Evolutionary conservation across 2,329 filamentous ascomycete species (phyloP), one percentile per base, ranked within the genome.

Genomic region (Aspergillus nomiae): DNA sequence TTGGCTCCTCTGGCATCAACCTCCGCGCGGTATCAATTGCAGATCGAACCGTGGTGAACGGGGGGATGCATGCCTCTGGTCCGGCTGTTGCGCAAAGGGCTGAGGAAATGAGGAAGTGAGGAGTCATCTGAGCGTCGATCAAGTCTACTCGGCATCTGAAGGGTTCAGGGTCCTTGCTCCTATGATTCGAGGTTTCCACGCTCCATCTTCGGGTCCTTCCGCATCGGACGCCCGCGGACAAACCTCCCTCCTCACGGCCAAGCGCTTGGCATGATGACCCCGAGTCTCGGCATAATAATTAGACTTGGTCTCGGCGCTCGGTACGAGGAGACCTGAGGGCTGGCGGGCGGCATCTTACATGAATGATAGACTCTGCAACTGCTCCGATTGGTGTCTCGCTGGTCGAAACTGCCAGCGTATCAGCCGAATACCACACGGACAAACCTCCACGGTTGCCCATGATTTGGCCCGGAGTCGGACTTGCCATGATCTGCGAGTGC

Each of bases 141-240:
- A 21, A 19, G 1, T 38, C 36, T 19, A 55, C 51, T 38, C 32
- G 32, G 51, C 51, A 36, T 28, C 32, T 7, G 32, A 55, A n/a
- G n/a, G 32, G 12, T 55, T 55, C 51, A 55, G 32, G 34, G 12
- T 10, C 11, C 30, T 36, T 9, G 5, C n/a, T 24, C 32, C 51
- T 38, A 36, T 55, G n/a, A 28, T 36, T 55, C 14, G 51, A 36
- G 19, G 24, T 26, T 9, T 10, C 51, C 30, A 36, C 21, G 51
- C 51, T 55, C 51, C 51, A 55, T 55, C 51, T 38, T 55, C 51
- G 51, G 51, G 51, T 55, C 51, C 51, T 55, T 55, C 51, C 51
- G 51, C 34, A 55, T 21, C 51, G 11, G 32, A 38, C 6, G n/a
- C 51, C 32, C n/a, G 32, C 32, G 21, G 34, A 36, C 21, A 55